Base-by-base conservation (phyloP, 1,284 basidiomycete species). In the Trichosporon ovoides region DNA sequence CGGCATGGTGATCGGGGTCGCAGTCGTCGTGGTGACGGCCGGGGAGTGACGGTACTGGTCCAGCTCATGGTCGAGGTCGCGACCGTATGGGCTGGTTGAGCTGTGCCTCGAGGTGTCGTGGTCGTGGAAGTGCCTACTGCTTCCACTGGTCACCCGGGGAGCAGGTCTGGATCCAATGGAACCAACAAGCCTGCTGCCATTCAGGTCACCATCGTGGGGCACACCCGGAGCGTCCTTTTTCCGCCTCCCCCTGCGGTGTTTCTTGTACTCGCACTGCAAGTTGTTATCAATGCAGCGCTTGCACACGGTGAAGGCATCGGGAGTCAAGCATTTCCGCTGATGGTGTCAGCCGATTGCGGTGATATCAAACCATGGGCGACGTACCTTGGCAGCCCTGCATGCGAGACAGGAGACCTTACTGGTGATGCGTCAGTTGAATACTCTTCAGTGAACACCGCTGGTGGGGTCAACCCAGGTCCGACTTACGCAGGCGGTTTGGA, bases 281-380 rank as follows among this genome's bases (percentile, higher is more conserved):
- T 58, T 53, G 38, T 68, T 66, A 43, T 59, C 61, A 11, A 49
- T 33, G 51, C 67, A 68, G 19, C 67, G 62, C 37, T 63, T 63
- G 49, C 67, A 68, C 3, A 60, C 55, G 3, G 65, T 63, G 43
- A 59, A 48, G 14, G 57, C 62, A 48, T 65, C 60, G 14, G 62
- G 59, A 13, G 65, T 66, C 14, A 62, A 51, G 51, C 67, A 68
- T 54, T 68, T 68, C 43, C 67, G 65, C 67, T 68, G 46, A 16
- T 35, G 33, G 24, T 31, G 38, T 54, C 14, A 57, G 55, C 52
- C 36, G 33, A 19, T 13, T 14, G 5, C 13, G 28, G 24, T 19
- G 13, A 35, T 24, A 31, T 46, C 22, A 52, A 24, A 7, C n/a
- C 6, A 20, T 38, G n/a, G 4, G 19, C 13, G 13, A 55, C 56